Conservation (phyloP, 768 basidiomycete genomes). For the Obba rivulosa region DNA sequence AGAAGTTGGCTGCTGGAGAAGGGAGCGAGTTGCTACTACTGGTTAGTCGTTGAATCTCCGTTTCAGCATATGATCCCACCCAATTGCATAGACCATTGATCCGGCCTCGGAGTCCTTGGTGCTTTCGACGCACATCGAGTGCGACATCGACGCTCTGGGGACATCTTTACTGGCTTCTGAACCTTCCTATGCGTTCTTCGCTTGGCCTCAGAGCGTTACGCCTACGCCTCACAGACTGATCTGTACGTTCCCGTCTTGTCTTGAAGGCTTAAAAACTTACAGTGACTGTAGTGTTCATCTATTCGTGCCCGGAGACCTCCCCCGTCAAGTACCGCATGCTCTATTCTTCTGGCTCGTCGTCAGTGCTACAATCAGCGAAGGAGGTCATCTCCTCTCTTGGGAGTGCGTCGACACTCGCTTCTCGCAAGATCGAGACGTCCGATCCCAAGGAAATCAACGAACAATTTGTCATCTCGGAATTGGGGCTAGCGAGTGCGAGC, state of each 20-base stretch:
- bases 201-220: slow-evolving; percentile 47
- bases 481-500: slow-evolving; percentile 32
- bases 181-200: slow-evolving; percentile 65
- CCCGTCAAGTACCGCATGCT: slow-evolving; percentile 87
- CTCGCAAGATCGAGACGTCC: slow-evolving; percentile 78
- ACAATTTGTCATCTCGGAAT: slow-evolving; percentile 51
- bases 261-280: background rate
- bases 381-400: slow-evolving; percentile 39
- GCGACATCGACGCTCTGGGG: slow-evolving; percentile 39
- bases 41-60: slow-evolving; percentile 37
- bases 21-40: slow-evolving; percentile 55
- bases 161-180: slow-evolving; percentile 48
- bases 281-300: slow-evolving; percentile 69
- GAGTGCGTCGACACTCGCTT: slow-evolving; percentile 32
- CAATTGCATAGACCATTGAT: slow-evolving; percentile 58
- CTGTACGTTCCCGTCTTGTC: slow-evolving; percentile 34
- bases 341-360: slow-evolving; percentile 67
- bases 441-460: slow-evolving; percentile 71
- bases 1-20: slow-evolving; percentile 43
- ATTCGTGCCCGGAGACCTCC: slow-evolving; percentile 79
- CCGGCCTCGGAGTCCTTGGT: slow-evolving; percentile 53
- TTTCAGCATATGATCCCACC: background rate
- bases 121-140: slow-evolving; percentile 36
- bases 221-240: slow-evolving; percentile 49
- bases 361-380: slow-evolving; percentile 54